phyloP scores from a whole-genome alignment of 129 eudicot species.

The Pulicaria dysenterica region DNA sequence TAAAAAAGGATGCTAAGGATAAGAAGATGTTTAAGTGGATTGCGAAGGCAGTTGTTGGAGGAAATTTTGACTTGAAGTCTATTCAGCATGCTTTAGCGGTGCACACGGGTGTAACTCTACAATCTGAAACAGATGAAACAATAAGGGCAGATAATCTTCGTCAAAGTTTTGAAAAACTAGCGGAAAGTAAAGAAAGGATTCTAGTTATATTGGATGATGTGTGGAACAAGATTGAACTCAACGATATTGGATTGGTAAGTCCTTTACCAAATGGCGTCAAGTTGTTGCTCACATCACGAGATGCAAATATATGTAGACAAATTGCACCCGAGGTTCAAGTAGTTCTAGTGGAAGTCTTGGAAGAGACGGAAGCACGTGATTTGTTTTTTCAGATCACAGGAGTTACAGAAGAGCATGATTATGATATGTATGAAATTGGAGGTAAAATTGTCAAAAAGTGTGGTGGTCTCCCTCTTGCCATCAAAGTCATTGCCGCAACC shows the following conservation, averaged over 20 bases:
- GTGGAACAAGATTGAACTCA: neutral
- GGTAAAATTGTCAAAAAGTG: neutral
- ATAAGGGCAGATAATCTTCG: neutral
- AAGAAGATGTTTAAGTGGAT: no score
- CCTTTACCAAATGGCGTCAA: neutral
- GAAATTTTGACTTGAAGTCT: no score
- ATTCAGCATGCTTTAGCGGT: neutral
- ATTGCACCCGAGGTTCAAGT: neutral
- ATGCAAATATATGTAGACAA: neutral
- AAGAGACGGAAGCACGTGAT: neutral
- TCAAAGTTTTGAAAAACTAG: neutral
- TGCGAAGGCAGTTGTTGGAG: no score
- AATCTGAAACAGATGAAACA: neutral
- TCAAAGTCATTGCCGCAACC: neutral
- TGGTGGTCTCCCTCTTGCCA: conserved; percentile 15
- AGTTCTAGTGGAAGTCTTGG: neutral
- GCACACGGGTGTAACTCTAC: neutral
- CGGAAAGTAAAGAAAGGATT: neutral
- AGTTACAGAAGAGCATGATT: neutral
- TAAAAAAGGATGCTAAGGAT: no score
- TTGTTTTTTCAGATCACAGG: neutral
- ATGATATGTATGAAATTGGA: neutral
- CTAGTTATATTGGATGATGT: neutral
- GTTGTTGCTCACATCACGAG: no score
- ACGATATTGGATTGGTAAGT: neutral